Percentiles rank a stretch among this genome's conserved stretches.
These are phyloP conservation scores for Trichophyton equinum DNA, from an alignment of 2,329 filamentous ascomycete genomes.

Conservation along the genomic window DNA sequence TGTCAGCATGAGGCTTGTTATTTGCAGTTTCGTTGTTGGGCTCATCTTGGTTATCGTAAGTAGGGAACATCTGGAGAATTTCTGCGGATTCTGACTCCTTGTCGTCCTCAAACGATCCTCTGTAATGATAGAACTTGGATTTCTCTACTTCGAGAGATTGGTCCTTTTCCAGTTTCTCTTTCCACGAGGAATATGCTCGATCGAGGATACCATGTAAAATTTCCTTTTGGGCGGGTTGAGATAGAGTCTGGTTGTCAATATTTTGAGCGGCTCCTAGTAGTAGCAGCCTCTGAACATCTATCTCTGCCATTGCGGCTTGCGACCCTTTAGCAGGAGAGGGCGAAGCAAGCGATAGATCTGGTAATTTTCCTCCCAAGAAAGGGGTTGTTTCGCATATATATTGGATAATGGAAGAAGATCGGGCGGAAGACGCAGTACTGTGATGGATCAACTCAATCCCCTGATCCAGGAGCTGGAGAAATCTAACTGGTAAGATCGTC, in stretches of 20 bases:
- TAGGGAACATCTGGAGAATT: conserved; percentile 70
- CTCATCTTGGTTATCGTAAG: conserved; percentile 48
- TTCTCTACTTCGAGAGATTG: conserved; percentile 61
- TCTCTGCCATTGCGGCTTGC: conserved; percentile 16
- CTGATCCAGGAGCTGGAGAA: conserved; percentile 65
- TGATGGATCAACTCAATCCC: conserved; percentile 53
- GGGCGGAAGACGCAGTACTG: conserved; percentile 13
- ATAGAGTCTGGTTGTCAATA: conserved; percentile 22
- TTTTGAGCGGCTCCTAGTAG: conserved; percentile 25
- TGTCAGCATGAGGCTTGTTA: conserved; percentile 34
- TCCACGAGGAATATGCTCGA: conserved; percentile 69
- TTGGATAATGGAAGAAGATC: conserved; percentile 16
- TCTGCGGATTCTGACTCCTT: conserved; percentile 63
- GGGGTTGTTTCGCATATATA: conserved; percentile 27
- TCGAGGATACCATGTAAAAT: conserved; percentile 56
- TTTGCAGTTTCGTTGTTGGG: conserved; percentile 24
- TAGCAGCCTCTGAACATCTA: conserved; percentile 28
- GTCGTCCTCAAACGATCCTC: conserved; percentile 62
- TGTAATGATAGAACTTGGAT: conserved; percentile 70
- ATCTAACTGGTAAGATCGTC: conserved; percentile 61
- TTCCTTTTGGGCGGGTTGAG: conserved; percentile 37
- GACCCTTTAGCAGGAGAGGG: neutral
- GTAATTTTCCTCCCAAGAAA: conserved; percentile 24
- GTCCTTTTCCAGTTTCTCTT: conserved; percentile 60
- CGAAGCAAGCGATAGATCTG: neutral